Evolutionary conservation across 352 stramenopile genomes (phyloP).

Genomic region (Pseudoperonospora humuli): DNA sequence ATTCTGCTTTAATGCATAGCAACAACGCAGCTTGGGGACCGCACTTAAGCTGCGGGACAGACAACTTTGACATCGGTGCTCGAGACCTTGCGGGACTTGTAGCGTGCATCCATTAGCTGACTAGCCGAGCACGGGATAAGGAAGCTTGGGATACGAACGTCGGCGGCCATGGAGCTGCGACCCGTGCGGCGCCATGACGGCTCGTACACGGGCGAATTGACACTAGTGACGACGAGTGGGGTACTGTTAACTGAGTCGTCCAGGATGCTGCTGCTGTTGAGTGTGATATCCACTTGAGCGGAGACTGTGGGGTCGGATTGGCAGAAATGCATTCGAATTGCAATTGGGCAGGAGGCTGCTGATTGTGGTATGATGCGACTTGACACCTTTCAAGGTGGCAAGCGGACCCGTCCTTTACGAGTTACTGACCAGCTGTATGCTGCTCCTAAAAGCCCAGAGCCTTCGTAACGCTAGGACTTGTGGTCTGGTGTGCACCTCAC

Average conservation of each 20-base stretch:
- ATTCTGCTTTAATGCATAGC: not conserved
- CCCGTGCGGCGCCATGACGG: constrained; percentile 17
- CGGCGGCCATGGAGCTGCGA: constrained; percentile 23
- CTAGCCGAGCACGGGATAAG: constrained; percentile 47
- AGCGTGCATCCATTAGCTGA: constrained; percentile 50
- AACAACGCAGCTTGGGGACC: not conserved
- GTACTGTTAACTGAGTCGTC: not conserved
- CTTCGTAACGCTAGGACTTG: no score
- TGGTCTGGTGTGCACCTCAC: no score
- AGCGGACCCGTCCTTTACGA: no score
- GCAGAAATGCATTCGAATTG: constrained; percentile 9
- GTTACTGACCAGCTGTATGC: no score
- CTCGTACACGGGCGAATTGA: constrained; percentile 8
- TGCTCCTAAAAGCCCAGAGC: no score
- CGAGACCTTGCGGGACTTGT: constrained; percentile 24
- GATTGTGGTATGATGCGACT: constrained; percentile 9
- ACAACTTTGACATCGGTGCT: constrained; percentile 2
- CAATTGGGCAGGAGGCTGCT: constrained; percentile 3
- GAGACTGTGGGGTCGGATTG: constrained; percentile 15
- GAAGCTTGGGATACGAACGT: constrained; percentile 49
- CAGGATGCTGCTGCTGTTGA: constrained; percentile 3
- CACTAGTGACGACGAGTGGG: not conserved
- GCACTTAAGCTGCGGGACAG: constrained; percentile 13
- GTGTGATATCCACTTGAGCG: constrained; percentile 5
- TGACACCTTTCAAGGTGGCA: no score